Conservation (phyloP, 2,329 filamentous ascomycete genomes). For the Orbilia ellipsospora region DNA sequence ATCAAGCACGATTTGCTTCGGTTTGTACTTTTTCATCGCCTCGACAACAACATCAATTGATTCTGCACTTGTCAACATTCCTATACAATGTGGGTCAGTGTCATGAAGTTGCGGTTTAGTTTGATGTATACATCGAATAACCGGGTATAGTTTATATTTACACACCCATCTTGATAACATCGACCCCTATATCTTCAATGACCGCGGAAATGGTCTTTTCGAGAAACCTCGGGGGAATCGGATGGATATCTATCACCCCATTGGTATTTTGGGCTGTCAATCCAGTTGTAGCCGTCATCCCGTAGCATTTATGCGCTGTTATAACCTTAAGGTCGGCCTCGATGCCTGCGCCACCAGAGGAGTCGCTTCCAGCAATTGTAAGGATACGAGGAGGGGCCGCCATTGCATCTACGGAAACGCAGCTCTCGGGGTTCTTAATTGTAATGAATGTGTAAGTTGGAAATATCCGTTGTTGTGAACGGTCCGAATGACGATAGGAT, state of each 20-base stretch:
- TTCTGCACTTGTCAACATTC: conserved; percentile 81
- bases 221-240: conserved; percentile 81
- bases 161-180: conserved; percentile 81
- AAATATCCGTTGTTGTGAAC: too few relatives aligned
- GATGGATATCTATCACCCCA: conserved; percentile 83
- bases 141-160: conserved; percentile 63
- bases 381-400: conserved; percentile 69
- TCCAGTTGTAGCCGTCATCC: conserved; percentile 94
- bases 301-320: conserved; percentile 90
- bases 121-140: conserved; percentile 62
- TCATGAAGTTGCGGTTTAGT: not conserved
- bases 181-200: conserved; percentile 83
- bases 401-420: conserved; percentile 6
- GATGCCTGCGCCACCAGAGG: conserved; percentile 91
- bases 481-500: not conserved
- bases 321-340: conserved; percentile 97
- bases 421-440: too few relatives aligned
- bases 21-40: conserved; percentile 70
- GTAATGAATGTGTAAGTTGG: too few relatives aligned
- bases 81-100: conserved; percentile 63
- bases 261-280: conserved; percentile 95
- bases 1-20: conserved; percentile 75
- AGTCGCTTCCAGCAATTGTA: conserved; percentile 88
- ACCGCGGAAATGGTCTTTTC: conserved; percentile 86
- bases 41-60: conserved; percentile 77